phyloP scores from a whole-genome alignment of 2,329 filamentous ascomycete species.

The Trichoderma endophyticum region DNA sequence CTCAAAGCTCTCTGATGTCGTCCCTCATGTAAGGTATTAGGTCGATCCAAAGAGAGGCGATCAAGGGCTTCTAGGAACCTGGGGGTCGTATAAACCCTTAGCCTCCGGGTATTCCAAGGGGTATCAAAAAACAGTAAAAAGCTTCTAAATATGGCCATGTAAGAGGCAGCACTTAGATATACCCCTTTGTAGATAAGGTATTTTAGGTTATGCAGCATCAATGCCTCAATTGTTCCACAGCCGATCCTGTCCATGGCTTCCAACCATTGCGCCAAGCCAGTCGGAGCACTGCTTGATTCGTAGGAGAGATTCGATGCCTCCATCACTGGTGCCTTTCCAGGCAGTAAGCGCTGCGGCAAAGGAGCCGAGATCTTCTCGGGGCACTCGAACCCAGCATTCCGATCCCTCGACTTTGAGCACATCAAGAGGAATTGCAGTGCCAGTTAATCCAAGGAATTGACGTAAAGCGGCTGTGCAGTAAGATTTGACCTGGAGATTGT shows the following conservation, averaged over 20 bases:
- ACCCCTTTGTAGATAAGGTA: conserved; percentile 9
- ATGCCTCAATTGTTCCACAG: conserved; percentile 46
- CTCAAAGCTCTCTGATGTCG: conserved; percentile 76
- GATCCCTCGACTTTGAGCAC: conserved; percentile 58
- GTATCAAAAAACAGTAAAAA: conserved; percentile 26
- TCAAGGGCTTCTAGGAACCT: conserved; percentile 19
- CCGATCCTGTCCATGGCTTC: conserved; percentile 41
- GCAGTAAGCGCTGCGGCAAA: conserved; percentile 65
- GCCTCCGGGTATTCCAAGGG: conserved; percentile 7
- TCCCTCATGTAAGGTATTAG: conserved; percentile 59
- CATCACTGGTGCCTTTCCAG: conserved; percentile 51
- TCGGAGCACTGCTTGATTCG: conserved; percentile 57
- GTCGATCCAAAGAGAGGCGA: neutral
- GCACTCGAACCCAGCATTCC: conserved; percentile 63
- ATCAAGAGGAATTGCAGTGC: conserved; percentile 65
- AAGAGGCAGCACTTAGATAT: conserved; percentile 17
- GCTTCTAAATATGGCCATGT: neutral
- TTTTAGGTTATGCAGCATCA: conserved; percentile 11
- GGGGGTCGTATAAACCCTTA: neutral
- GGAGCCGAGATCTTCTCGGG: conserved; percentile 55
- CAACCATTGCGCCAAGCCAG: conserved; percentile 61
- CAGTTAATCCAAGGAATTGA: conserved; percentile 68
- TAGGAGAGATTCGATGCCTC: conserved; percentile 48
- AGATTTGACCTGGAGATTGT: conserved; percentile 59
- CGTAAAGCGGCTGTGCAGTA: conserved; percentile 62